Evolutionary conservation across 768 basidiomycete genomes (phyloP), one percentile per base, ranked within the genome.

Genomic region (Suillus sp.): DNA sequence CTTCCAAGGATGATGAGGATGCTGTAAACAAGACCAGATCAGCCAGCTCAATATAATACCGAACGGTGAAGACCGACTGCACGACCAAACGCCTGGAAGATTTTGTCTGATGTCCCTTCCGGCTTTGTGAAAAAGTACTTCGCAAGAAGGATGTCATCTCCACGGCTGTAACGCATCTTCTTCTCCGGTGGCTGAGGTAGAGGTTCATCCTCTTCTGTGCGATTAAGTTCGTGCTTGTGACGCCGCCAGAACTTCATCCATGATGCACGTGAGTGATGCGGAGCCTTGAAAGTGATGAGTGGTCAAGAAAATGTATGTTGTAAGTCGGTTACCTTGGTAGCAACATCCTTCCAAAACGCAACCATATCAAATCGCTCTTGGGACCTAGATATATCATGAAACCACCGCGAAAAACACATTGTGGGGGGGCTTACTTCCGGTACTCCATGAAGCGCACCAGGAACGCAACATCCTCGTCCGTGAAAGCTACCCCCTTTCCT

Each of bases 171-270:
- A 20, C 93, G 86, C 87, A 91, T 87, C 75, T 95, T 93, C 81
- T 95, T 95, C 69, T 91, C 90, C 0, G 92, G 91, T 3, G 88
- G 89, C 30, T 83, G 81, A 6, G 92, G 91, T 14, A 91, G 77
- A 1, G 90, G 89, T 13, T 86, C 90, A 64, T 90, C 89, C 1
- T 77, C 80, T n/a, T 87, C 86, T 3, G 80, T 78, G 62, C 84
- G 84, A 59, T 88, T 82, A 42, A 93, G 77, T 68, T 95, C 93
- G 68, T 95, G 93, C 67, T 92, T 92, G 73, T 95, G 93, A 61
- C 93, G 81, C 18, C 93, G 84, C 86, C 92, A 95, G 75, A 88
- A 95, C 75, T 95, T 95, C 91, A 95, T 93, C 93, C 93, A 95
- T 7, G 93, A 95, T 54, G 93, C 93, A 42, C 92, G 87, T 30